Conservation (phyloP, 495 filamentous ascomycete genomes). For the Lichenothelia convexa region DNA sequence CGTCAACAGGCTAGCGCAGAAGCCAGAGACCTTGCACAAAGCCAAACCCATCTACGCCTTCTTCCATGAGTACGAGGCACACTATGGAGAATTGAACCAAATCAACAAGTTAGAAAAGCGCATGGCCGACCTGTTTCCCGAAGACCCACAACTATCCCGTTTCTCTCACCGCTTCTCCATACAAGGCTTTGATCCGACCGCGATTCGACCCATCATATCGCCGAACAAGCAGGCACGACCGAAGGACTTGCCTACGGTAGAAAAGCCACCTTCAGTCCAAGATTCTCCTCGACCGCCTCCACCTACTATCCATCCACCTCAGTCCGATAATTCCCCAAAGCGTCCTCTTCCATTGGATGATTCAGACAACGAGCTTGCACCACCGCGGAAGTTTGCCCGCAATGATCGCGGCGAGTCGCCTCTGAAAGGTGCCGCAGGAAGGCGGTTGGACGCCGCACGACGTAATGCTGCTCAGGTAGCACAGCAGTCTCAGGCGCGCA, state of each 20-base stretch:
- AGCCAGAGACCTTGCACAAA: slow-evolving; percentile 50
- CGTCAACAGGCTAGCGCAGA: slow-evolving; percentile 56
- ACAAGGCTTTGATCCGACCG: slow-evolving; percentile 53
- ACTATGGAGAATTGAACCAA: slow-evolving; percentile 77
- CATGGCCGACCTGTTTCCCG: slow-evolving; percentile 81
- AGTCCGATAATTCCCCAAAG: slow-evolving; percentile 23
- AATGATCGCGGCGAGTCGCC: slow-evolving; percentile 79
- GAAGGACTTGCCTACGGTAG: slow-evolving; percentile 35
- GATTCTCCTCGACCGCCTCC: slow-evolving; percentile 31
- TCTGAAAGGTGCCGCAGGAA: slow-evolving; percentile 65
- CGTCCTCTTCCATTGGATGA: slow-evolving; percentile 46
- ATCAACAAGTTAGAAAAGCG: slow-evolving; percentile 78
- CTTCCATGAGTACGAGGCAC: slow-evolving; percentile 88
- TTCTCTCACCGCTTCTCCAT: slow-evolving; percentile 62
- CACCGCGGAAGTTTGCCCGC: slow-evolving; percentile 61
- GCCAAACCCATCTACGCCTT: slow-evolving; percentile 70
- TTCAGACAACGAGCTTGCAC: slow-evolving; percentile 42
- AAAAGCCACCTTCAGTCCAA: slow-evolving; percentile 12
- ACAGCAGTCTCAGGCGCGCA: slow-evolving; percentile 22
- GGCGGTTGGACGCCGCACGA: slow-evolving; percentile 67
- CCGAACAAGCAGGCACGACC: slow-evolving; percentile 55
- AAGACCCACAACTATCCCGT: slow-evolving; percentile 54
- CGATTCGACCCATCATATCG: slow-evolving; percentile 65
- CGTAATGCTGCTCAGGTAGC: slow-evolving; percentile 36
- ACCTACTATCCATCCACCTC: not conserved